phyloP scores from a whole-genome alignment of 2,329 filamentous ascomycete species.

The Alternaria sp. region DNA sequence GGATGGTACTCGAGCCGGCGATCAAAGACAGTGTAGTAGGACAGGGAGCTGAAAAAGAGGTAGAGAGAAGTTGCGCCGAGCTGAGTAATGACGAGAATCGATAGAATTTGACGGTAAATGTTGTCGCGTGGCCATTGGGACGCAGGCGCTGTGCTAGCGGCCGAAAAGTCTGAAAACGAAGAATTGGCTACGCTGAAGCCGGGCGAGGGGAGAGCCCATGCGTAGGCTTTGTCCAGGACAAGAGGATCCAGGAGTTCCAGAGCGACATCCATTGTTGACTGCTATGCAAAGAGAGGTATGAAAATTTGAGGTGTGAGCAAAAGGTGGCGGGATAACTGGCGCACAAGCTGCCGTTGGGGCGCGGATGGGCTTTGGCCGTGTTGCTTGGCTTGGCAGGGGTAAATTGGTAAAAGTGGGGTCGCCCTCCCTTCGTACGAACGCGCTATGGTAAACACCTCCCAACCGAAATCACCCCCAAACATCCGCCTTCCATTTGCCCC shows the following conservation, averaged over 20 bases:
- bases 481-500: conserved; percentile 61
- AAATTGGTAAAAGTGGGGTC: conserved; percentile 1
- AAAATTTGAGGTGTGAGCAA: conserved; percentile 5
- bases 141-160: background rate
- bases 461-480: conserved; percentile 54
- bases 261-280: conserved; percentile 8
- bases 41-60: conserved; percentile 9
- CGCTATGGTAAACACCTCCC: background rate
- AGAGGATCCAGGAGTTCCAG: conserved; percentile 11
- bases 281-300: conserved; percentile 7
- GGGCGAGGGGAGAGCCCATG: conserved; percentile 6
- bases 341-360: conserved; percentile 4
- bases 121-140: conserved; percentile 14
- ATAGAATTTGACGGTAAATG: conserved; percentile 9
- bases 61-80: conserved; percentile 8
- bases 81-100: conserved; percentile 9
- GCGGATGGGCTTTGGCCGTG: conserved; percentile 3
- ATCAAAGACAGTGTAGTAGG: conserved; percentile 8
- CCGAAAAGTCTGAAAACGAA: conserved; percentile 1
- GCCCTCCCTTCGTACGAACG: background rate
- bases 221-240: conserved; percentile 13
- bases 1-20: conserved; percentile 11
- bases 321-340: conserved; percentile 3
- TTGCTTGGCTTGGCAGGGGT: conserved; percentile 12
- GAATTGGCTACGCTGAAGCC: background rate